phyloP scores from a whole-genome alignment of 305 asterid genomes.

The Fraxinus angustifolia region DNA sequence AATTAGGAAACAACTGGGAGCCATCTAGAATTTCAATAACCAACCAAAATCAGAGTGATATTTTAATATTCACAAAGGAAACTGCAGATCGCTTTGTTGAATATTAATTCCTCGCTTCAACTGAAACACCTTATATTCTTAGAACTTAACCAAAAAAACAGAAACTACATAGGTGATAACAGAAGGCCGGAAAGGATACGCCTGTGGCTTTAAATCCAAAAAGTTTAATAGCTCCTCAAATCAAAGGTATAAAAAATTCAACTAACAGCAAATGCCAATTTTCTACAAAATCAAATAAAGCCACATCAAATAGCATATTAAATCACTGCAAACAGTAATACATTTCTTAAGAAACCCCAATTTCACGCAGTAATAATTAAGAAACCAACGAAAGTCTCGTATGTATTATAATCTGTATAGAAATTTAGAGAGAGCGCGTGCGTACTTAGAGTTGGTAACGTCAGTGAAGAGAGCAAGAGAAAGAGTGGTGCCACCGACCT shows the following conservation, averaged over 20 bases:
- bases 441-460: conserved; percentile 84
- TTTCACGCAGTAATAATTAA: neutral
- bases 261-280: neutral
- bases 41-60: neutral
- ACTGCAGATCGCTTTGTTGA: neutral
- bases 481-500: conserved; percentile 55
- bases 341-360: neutral
- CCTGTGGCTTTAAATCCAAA: neutral
- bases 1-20: neutral
- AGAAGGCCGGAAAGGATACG: neutral
- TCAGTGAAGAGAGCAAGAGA: conserved; percentile 70
- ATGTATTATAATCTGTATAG: neutral
- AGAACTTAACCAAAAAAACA: neutral
- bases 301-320: neutral
- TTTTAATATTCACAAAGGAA: neutral
- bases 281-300: neutral
- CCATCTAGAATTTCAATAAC: neutral
- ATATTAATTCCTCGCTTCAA: neutral
- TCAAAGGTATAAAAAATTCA: neutral
- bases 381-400: neutral
- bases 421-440: neutral
- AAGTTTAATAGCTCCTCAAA: neutral
- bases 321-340: neutral
- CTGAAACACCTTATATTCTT: neutral
- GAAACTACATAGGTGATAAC: neutral